phyloP scores from a whole-genome alignment of 169 alveolate species.

The Plasmodium reichenowi region DNA sequence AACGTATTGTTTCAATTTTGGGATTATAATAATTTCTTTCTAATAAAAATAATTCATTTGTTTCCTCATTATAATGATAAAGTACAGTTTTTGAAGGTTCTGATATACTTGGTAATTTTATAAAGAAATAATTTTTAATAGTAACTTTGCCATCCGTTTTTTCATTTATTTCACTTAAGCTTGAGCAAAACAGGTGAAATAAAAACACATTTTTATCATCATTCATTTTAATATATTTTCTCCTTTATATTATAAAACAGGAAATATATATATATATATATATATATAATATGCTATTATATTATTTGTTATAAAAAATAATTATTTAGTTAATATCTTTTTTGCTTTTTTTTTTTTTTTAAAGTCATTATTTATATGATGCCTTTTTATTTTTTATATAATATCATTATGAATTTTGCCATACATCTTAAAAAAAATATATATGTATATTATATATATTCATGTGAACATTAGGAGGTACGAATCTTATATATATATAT shows the following conservation, averaged over 20 bases:
- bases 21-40: conserved; percentile 70
- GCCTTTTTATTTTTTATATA: too few relatives aligned
- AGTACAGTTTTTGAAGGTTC: conserved; percentile 59
- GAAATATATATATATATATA: too few relatives aligned
- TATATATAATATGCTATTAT: too few relatives aligned
- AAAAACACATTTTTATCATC: conserved; percentile 47
- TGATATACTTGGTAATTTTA: conserved; percentile 64
- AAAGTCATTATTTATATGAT: too few relatives aligned
- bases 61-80: conserved; percentile 40
- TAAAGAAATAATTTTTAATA: conserved; percentile 37
- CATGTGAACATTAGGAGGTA: too few relatives aligned
- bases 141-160: background rate
- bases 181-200: conserved; percentile 45
- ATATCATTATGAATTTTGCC: too few relatives aligned
- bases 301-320: too few relatives aligned
- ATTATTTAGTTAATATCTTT: too few relatives aligned
- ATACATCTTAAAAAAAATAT: too few relatives aligned
- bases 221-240: background rate
- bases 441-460: too few relatives aligned
- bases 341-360: too few relatives aligned
- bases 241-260: background rate
- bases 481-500: too few relatives aligned
- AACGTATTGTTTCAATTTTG: conserved; percentile 30
- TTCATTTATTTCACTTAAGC: background rate
- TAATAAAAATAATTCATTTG: conserved; percentile 38